These are phyloP conservation scores for Dactylellina sp. DNA, from an alignment of 2,329 filamentous ascomycete species.

Conservation along the genomic window DNA sequence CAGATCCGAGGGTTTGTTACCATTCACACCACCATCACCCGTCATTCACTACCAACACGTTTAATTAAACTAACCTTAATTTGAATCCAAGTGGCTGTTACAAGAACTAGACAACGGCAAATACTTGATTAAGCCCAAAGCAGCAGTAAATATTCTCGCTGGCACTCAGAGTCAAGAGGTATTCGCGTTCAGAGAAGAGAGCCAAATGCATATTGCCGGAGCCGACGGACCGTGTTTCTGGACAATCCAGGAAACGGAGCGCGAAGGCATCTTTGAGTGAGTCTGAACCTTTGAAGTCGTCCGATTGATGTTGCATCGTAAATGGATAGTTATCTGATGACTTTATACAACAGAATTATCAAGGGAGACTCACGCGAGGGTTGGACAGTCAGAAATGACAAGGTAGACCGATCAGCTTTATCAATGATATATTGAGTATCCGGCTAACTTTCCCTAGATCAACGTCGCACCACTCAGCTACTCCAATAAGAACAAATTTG, in stretches of 20 bases:
- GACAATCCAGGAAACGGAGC: background rate
- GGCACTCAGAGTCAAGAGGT: constrained; percentile 10
- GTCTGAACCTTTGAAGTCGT: background rate
- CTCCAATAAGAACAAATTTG: constrained; percentile 13
- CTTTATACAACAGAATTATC: constrained; percentile 2
- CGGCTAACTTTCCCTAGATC: constrained; percentile 1
- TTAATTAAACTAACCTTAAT: too few relatives aligned
- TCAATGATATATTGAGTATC: background rate
- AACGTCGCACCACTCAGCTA: constrained; percentile 6
- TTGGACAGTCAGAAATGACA: constrained; percentile 14
- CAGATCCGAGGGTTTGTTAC: constrained; percentile 12
- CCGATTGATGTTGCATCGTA: background rate
- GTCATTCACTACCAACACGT: too few relatives aligned
- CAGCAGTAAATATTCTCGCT: constrained; percentile 4
- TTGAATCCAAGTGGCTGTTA: too few relatives aligned
- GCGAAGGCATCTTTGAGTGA: constrained; percentile 19
- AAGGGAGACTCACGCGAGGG: background rate
- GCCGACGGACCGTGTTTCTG: constrained; percentile 22
- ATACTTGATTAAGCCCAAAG: constrained; percentile 19
- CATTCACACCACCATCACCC: background rate
- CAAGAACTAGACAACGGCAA: constrained; percentile 10
- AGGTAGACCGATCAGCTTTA: background rate
- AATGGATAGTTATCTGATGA: background rate
- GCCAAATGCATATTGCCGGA: background rate
- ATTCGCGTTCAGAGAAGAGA: constrained; percentile 13